A percentile compares a stretch with the other conserved stretches of the same genome.
phyloP scores from a whole-genome alignment of 331 rosid genomes.

The Quercus phellos region DNA sequence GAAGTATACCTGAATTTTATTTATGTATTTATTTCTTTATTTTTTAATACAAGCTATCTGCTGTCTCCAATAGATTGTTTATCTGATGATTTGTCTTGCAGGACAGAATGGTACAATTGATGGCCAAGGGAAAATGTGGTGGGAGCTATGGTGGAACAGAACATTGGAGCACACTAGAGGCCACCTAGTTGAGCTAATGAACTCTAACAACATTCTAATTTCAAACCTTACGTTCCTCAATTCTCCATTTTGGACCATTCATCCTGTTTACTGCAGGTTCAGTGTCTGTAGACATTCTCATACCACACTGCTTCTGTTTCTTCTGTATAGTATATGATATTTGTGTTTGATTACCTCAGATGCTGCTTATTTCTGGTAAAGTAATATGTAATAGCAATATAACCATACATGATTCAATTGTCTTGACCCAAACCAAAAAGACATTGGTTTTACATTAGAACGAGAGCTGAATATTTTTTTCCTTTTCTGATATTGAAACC shows the following conservation, averaged over 20 bases:
- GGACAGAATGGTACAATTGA: constrained; percentile 90
- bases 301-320: background rate
- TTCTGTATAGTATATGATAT: background rate
- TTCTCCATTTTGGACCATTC: constrained; percentile 97
- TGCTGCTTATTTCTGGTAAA: background rate
- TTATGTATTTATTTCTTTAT: background rate
- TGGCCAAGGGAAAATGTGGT: constrained; percentile 94
- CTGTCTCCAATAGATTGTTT: background rate
- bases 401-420: background rate
- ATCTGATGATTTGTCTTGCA: constrained; percentile 29
- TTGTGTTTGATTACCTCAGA: background rate
- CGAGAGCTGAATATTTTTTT: too few relatives aligned
- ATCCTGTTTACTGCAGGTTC: constrained; percentile 95
- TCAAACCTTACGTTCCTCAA: constrained; percentile 82
- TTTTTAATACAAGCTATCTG: background rate
- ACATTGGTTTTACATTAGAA: background rate
- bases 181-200: constrained; percentile 77
- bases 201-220: constrained; percentile 69
- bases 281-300: background rate
- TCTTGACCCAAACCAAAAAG: background rate
- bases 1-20: background rate
- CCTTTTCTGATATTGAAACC: too few relatives aligned
- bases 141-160: constrained; percentile 99
- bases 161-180: constrained; percentile 84
- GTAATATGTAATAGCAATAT: background rate